These are phyloP conservation scores for Oryza glumipatula DNA, from an alignment of 176 grass and related monocot genomes.

Conservation along the genomic window DNA sequence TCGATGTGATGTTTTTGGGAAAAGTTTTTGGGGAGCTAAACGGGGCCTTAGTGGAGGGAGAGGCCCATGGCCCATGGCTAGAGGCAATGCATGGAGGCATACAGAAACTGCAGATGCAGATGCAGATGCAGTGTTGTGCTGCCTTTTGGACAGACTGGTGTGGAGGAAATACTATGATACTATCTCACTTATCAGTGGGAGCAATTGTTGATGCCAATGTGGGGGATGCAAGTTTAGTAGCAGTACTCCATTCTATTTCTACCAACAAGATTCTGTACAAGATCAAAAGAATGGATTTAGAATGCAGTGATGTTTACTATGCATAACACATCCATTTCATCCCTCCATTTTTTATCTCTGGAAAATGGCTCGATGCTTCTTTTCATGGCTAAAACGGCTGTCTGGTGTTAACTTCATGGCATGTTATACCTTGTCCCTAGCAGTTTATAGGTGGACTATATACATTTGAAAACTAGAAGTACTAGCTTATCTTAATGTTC, in stretches of 20 bases:
- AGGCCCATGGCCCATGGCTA: slow-evolving; percentile 21
- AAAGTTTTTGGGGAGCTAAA: no score
- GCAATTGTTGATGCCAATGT: slow-evolving; percentile 36
- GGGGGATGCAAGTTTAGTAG: not conserved
- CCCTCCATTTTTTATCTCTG: not conserved
- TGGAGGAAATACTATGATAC: slow-evolving; percentile 31
- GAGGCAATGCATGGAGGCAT: slow-evolving; percentile 10
- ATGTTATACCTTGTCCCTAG: slow-evolving; percentile 1
- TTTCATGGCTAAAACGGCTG: slow-evolving; percentile 11
- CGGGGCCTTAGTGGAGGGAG: not conserved
- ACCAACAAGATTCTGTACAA: slow-evolving; percentile 22
- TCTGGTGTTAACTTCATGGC: slow-evolving; percentile 12
- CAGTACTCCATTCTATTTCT: not conserved
- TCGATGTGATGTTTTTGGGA: no score
- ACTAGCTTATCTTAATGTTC: not conserved
- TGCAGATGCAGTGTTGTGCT: not conserved
- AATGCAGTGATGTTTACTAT: not conserved
- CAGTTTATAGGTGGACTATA: not conserved
- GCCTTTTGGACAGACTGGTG: slow-evolving; percentile 21
- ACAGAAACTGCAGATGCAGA: not conserved
- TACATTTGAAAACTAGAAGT: not conserved
- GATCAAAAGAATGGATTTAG: slow-evolving; percentile 9
- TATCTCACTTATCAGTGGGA: slow-evolving; percentile 28
- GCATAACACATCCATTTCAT: slow-evolving; percentile 9
- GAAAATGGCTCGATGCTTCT: not conserved